Percentiles rank a stretch among this genome's conserved stretches.
Conservation (phyloP, 2,329 filamentous ascomycete genomes). For the Rugonectria rugulosa region DNA sequence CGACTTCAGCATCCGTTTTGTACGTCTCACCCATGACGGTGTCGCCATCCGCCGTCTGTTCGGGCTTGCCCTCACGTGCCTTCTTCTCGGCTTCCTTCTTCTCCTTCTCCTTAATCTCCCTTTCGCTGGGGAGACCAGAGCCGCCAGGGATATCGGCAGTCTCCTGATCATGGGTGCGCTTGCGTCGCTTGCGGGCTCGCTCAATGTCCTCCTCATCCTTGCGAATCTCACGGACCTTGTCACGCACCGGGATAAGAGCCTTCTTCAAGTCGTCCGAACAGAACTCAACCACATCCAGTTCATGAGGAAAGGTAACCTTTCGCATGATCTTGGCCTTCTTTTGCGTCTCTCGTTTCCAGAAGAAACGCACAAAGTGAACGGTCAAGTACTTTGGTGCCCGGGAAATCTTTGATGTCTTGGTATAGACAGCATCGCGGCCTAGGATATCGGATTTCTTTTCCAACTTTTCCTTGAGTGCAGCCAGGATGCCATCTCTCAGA, state of each 20-base stretch:
- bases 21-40: slow-evolving; percentile 78
- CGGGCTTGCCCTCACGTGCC: slow-evolving; percentile 54
- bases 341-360: slow-evolving; percentile 93
- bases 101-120: slow-evolving; percentile 60
- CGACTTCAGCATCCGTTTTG: slow-evolving; percentile 94
- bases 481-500: slow-evolving; percentile 84
- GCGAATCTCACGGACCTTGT: slow-evolving; percentile 92
- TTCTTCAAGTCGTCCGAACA: slow-evolving; percentile 89
- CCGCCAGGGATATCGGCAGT: slow-evolving; percentile 54
- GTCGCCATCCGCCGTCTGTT: slow-evolving; percentile 63
- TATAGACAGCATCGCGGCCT: slow-evolving; percentile 82
- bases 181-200: slow-evolving; percentile 89
- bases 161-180: slow-evolving; percentile 63
- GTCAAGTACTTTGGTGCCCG: slow-evolving; percentile 94
- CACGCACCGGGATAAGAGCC: slow-evolving; percentile 87
- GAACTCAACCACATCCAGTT: slow-evolving; percentile 93
- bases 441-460: slow-evolving; percentile 87
- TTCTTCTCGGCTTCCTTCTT: slow-evolving; percentile 55
- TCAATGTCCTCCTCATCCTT: slow-evolving; percentile 96
- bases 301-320: slow-evolving; percentile 94
- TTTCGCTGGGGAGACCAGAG: slow-evolving; percentile 59
- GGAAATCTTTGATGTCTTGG: slow-evolving; percentile 88
- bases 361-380: slow-evolving; percentile 97
- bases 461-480: slow-evolving; percentile 84
- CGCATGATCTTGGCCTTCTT: slow-evolving; percentile 99